Evolutionary conservation across 805 yeast species (phyloP).

Genomic region (Suhomyces sp.): DNA sequence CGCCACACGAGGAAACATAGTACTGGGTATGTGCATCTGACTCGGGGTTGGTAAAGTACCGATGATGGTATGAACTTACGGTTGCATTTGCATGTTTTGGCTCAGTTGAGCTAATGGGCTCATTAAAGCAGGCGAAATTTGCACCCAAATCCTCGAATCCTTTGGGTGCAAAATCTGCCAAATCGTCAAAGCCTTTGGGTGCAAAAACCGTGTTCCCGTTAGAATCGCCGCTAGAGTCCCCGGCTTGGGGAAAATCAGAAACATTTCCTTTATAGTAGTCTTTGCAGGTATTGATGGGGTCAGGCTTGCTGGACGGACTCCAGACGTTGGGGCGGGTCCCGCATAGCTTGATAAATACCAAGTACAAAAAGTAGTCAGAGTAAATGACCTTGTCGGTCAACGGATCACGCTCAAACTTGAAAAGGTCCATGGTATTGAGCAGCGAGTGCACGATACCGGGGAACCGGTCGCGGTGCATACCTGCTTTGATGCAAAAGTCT

Average conservation of each 20-base stretch:
- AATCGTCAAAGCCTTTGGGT: not conserved
- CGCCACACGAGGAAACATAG: constrained; percentile 63
- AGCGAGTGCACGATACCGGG: constrained; percentile 52
- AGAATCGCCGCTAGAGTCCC: too few relatives aligned
- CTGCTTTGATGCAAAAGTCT: constrained; percentile 55
- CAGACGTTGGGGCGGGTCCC: constrained; percentile 72
- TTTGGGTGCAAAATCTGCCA: not conserved
- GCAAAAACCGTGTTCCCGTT: not conserved
- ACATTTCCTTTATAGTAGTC: too few relatives aligned
- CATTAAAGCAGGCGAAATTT: not conserved
- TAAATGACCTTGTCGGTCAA: constrained; percentile 56
- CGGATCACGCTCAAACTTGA: constrained; percentile 63
- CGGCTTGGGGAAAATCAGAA: too few relatives aligned
- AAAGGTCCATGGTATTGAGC: constrained; percentile 70
- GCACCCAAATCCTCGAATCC: not conserved
- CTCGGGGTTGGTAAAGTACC: constrained; percentile 83
- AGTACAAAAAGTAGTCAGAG: constrained; percentile 61
- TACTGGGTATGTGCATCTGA: constrained; percentile 80
- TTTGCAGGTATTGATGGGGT: constrained; percentile 17
- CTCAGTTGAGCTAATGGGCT: not conserved
- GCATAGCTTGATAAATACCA: constrained; percentile 60
- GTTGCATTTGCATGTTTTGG: too few relatives aligned
- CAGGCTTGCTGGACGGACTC: constrained; percentile 55
- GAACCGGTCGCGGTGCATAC: constrained; percentile 37
- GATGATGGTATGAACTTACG: constrained; percentile 60